phyloP scores from a whole-genome alignment of 2,329 filamentous ascomycete genomes.

The Venturia nashicola region DNA sequence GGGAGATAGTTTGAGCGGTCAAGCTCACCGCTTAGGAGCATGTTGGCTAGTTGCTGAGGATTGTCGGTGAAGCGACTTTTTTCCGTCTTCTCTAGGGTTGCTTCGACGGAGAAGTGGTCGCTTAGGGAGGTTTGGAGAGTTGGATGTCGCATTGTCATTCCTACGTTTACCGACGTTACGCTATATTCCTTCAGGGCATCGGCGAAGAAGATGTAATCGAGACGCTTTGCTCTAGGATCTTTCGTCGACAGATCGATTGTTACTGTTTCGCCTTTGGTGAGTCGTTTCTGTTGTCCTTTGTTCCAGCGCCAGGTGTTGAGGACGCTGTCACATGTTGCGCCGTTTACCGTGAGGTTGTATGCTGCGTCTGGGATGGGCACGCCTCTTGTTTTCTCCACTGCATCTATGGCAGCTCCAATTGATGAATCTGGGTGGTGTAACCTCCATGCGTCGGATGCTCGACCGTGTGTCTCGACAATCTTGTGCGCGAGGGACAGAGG shows the following conservation, averaged over 20 bases:
- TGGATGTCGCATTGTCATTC: conserved; percentile 72
- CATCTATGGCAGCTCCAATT: conserved; percentile 58
- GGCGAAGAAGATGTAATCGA: conserved; percentile 89
- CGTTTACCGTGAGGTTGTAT: conserved; percentile 69
- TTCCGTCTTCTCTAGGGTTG: conserved; percentile 45
- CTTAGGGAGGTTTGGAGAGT: conserved; percentile 74
- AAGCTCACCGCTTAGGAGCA: conserved; percentile 10
- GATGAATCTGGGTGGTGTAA: conserved; percentile 74
- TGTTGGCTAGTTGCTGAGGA: not conserved
- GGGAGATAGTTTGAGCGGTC: conserved; percentile 19
- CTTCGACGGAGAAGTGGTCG: conserved; percentile 87
- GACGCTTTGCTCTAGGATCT: conserved; percentile 68
- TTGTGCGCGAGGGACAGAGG: conserved; percentile 74
- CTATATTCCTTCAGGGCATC: conserved; percentile 47
- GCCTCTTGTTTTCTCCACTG: conserved; percentile 52
- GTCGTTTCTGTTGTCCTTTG: conserved; percentile 52
- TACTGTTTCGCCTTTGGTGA: conserved; percentile 53
- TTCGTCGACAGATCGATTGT: conserved; percentile 50
- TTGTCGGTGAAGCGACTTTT: not conserved
- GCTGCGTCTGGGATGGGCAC: conserved; percentile 61
- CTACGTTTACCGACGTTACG: conserved; percentile 58
- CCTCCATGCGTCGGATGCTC: conserved; percentile 75
- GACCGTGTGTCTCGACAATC: conserved; percentile 65
- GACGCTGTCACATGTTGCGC: conserved; percentile 72
- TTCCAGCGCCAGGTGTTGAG: conserved; percentile 94